A percentile compares a stretch with the other conserved stretches of the same genome.
These are phyloP conservation scores for Neurospora sp. DNA, from an alignment of 495 filamentous ascomycete species.

Conservation along the genomic window DNA sequence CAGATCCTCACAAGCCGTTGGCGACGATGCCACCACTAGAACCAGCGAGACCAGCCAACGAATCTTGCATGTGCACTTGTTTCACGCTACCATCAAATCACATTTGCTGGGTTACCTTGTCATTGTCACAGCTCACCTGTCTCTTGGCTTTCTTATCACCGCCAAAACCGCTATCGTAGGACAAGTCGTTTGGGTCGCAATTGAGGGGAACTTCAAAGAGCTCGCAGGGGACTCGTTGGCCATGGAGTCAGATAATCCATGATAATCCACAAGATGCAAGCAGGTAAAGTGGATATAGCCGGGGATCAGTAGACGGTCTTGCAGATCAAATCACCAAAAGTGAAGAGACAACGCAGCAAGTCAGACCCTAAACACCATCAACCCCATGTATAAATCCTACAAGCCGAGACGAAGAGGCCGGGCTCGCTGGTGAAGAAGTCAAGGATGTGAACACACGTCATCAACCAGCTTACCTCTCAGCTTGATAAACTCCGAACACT, in stretches of 20 bases:
- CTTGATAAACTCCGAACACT: neutral
- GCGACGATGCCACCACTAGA: neutral
- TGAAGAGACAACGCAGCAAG: neutral
- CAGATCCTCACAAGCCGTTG: neutral
- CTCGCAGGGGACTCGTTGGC: neutral
- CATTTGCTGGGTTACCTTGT: neutral
- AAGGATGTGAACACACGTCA: slow-evolving; percentile 67
- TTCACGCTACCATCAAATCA: neutral
- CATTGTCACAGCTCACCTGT: neutral
- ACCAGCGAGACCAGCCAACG: neutral
- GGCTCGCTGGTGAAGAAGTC: slow-evolving; percentile 90
- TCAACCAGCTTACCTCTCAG: neutral
- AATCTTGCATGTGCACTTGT: neutral
- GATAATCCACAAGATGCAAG: neutral
- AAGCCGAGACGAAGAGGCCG: slow-evolving; percentile 56
- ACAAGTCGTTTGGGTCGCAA: neutral
- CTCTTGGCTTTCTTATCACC: neutral
- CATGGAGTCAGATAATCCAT: neutral
- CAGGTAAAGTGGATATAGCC: neutral
- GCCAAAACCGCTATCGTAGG: neutral
- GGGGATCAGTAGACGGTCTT: neutral
- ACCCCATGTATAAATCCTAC: neutral
- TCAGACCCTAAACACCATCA: neutral
- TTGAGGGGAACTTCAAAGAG: neutral
- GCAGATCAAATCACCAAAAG: neutral